These are phyloP conservation scores for Pseudogymnoascus sp. DNA, from an alignment of 2,329 filamentous ascomycete species.

Conservation along the genomic window DNA sequence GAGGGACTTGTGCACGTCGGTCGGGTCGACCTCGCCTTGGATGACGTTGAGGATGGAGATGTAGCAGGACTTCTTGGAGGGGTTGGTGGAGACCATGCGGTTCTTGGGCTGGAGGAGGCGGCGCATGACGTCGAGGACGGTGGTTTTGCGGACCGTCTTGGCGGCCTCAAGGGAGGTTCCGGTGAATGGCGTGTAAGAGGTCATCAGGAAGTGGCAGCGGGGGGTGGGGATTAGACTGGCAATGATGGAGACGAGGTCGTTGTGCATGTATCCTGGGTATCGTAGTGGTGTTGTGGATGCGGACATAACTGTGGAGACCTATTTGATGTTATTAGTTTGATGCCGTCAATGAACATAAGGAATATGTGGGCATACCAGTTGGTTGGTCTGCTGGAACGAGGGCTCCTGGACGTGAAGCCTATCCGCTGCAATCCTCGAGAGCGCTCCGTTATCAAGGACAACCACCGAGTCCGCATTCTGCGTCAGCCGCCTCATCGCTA, in stretches of 20 bases:
- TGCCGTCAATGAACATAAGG: not conserved
- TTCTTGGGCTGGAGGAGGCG: conserved; percentile 95
- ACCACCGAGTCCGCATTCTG: conserved; percentile 98
- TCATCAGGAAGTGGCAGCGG: conserved; percentile 96
- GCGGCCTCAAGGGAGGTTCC: conserved; percentile 93
- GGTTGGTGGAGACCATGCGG: conserved; percentile 94
- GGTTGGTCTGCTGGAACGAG: conserved; percentile 95
- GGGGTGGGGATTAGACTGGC: conserved; percentile 94
- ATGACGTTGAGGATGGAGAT: conserved; percentile 99
- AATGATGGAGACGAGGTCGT: conserved; percentile 93
- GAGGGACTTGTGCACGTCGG: conserved; percentile 96
- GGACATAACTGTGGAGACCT: conserved; percentile 95
- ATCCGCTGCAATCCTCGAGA: conserved; percentile 90
- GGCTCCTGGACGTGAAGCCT: conserved; percentile 90
- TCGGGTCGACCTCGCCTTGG: conserved; percentile 95
- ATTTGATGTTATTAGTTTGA: conserved; percentile 13
- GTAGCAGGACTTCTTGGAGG: conserved; percentile 96
- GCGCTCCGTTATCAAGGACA: conserved; percentile 89
- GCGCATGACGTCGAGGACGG: conserved; percentile 95
- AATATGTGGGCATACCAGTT: conserved; percentile 54
- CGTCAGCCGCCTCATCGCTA: conserved; percentile 82
- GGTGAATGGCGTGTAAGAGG: conserved; percentile 95
- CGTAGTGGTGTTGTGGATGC: conserved; percentile 92
- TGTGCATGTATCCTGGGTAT: conserved; percentile 99
- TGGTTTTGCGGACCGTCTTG: conserved; percentile 96